Evolutionary conservation across 208 protist genomes (phyloP).

Genomic region (Leishmania braziliensis): DNA sequence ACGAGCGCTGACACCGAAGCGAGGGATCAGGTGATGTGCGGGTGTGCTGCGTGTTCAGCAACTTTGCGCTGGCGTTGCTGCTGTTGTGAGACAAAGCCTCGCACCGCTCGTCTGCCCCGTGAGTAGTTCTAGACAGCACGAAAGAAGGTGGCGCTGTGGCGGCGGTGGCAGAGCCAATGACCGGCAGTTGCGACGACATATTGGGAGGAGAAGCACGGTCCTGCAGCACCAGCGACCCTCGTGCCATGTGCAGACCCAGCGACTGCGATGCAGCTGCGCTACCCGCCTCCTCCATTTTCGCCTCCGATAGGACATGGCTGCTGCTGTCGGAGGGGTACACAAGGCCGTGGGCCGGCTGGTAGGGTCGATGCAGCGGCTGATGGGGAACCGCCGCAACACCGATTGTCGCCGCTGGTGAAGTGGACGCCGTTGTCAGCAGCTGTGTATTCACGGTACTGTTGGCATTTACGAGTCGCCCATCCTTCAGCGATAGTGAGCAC

Average conservation of each 20-base stretch:
- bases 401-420: background rate
- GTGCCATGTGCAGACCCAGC: background rate
- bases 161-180: background rate
- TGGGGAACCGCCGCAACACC: background rate
- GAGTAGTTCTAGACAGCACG: background rate
- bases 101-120: background rate
- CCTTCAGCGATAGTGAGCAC: slow-evolving; percentile 4
- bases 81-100: background rate
- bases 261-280: background rate
- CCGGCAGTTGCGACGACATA: background rate
- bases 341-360: background rate
- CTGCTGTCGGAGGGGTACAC: no score
- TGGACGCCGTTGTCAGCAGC: background rate
- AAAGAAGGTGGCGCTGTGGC: background rate
- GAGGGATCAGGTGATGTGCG: background rate
- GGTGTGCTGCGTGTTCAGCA: background rate
- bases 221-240: background rate
- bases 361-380: background rate
- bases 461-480: background rate
- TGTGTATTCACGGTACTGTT: background rate
- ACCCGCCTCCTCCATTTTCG: background rate
- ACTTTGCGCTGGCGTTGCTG: background rate
- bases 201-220: no score
- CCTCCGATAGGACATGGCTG: background rate
- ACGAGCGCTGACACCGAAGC: background rate